Evolutionary conservation across 345 rosid species (phyloP).

Genomic region (Eucalyptus pauciflora): DNA sequence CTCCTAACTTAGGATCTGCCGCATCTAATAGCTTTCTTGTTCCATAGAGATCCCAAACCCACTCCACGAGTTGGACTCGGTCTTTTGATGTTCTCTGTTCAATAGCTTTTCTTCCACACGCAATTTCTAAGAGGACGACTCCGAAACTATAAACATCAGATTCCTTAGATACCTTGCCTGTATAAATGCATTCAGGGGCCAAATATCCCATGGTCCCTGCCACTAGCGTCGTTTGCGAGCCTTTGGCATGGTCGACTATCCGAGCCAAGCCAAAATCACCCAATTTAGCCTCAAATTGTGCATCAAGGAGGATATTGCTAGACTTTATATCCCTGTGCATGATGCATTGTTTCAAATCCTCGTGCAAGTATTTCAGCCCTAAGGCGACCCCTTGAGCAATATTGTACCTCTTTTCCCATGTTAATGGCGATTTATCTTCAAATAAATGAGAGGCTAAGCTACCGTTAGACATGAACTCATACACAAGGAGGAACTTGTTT

Average conservation of each 20-base stretch:
- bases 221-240: constrained; percentile 1
- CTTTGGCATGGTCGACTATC: constrained; percentile 12
- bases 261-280: constrained; percentile 33
- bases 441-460: neutral
- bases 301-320: constrained; percentile 14
- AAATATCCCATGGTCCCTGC: neutral
- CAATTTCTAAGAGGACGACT: neutral
- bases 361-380: neutral
- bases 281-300: constrained; percentile 8
- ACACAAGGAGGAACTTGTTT: neutral
- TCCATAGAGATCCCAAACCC: neutral
- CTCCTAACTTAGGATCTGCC: neutral
- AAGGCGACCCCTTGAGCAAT: neutral
- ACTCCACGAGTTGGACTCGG: neutral
- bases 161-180: neutral
- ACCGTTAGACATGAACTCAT: neutral
- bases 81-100: neutral
- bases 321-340: constrained; percentile 23
- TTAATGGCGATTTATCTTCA: neutral
- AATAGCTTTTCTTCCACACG: neutral
- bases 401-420: constrained; percentile 6
- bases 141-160: neutral
- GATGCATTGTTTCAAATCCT: constrained; percentile 10
- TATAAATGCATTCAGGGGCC: neutral
- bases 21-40: neutral